A percentile compares a stretch with the other conserved stretches of the same genome.
Evolutionary conservation across 2,329 filamentous ascomycete genomes (phyloP).

Genomic region (Fusarium clavum): DNA sequence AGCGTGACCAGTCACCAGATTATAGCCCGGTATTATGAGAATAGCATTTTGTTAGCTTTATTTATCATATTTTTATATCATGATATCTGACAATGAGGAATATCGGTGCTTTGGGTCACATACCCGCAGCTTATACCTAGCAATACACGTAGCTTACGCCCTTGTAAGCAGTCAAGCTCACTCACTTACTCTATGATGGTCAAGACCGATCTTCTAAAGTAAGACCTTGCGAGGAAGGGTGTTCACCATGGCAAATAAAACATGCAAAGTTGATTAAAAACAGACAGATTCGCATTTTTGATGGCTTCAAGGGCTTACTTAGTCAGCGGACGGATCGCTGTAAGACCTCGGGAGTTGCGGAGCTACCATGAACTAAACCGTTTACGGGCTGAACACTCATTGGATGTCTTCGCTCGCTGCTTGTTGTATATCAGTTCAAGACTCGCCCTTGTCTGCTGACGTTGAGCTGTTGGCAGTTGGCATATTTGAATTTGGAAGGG

Average conservation of each 20-base stretch:
- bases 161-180: background rate
- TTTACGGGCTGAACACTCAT: conserved; percentile 26
- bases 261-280: background rate
- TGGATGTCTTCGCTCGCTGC: conserved; percentile 17
- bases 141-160: background rate
- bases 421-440: conserved; percentile 10
- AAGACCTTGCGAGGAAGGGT: fast-evolving
- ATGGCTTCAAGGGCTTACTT: conserved; percentile 36
- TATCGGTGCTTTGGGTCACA: background rate
- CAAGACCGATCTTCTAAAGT: background rate
- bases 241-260: background rate
- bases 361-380: conserved; percentile 31
- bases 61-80: background rate
- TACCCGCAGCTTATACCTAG: background rate
- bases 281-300: background rate
- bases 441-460: background rate
- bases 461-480: background rate
- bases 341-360: conserved; percentile 37
- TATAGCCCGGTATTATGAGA: background rate
- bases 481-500: background rate
- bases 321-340: conserved; percentile 25
- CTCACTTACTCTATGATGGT: background rate
- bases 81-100: background rate
- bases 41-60: background rate
- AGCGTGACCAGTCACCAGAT: background rate